Base-by-base conservation (phyloP, 2,329 filamentous ascomycete species). In the Diatrype stigma region DNA sequence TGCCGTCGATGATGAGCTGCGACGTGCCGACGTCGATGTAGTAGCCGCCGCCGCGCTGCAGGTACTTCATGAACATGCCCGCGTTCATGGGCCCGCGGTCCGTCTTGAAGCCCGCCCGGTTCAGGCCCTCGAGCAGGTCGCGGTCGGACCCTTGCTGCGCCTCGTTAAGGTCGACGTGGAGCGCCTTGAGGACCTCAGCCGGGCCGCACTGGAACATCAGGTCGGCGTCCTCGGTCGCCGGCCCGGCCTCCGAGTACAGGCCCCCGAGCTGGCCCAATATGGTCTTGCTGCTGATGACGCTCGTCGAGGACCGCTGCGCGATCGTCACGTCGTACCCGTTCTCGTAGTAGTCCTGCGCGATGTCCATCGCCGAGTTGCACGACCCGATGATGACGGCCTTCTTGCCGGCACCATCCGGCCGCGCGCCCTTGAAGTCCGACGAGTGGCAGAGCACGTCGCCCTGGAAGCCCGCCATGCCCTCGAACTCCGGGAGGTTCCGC, bases 141-240 rank as follows among this genome's bases (percentile, higher is more conserved):
- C 60, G 60, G 53, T 77, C 73, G 12, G 61, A 54, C 3, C 63
- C 62, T 14, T 66, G 66, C 35, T 73, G 67, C 8, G 61, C 50
- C 8, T 64, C 58, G 2, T 74, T 78, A 3, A 70, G 40, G 30
- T 74, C 74, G 16, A 75, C 65, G 46, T 87, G 80, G 6, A 81
- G 63, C 0, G 79, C 71, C 59, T 89, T 89, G 50, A 82, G 71
- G 0, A 90, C 72, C 1, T 81, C 73, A 0, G 70, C 73, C 0
- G 87, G 85, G 2, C 79, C 67, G 30, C 79, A 77, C 63, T 84
- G 81, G 1, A 79, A 65, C 1, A 78, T 68, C 2, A 89, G 52
- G 58, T 92, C 88, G 0, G 82, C 81, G 42, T 89, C 86, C 26
- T 89, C 84, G 5, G 78, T 76, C 0, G 81, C 78, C 0, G 85